Evolutionary conservation across 768 basidiomycete genomes (phyloP).

Genomic region (Amanita pseudoporphyria): DNA sequence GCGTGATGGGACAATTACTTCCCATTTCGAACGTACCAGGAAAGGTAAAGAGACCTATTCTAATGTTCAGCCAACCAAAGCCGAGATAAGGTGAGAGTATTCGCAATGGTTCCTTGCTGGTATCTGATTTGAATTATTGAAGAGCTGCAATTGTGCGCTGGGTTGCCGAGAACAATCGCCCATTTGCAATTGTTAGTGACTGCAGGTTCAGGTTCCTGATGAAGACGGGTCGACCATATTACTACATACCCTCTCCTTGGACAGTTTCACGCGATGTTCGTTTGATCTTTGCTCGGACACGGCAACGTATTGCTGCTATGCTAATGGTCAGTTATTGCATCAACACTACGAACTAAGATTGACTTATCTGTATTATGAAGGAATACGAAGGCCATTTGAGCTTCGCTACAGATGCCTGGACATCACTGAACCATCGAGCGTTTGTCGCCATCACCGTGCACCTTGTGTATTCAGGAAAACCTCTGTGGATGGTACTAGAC

Average conservation of each 20-base stretch:
- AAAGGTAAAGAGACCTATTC: conserved; percentile 13
- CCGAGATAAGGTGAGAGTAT: conserved; percentile 15
- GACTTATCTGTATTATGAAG: background rate
- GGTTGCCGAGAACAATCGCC: conserved; percentile 7
- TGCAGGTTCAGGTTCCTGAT: conserved; percentile 15
- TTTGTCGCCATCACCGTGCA: conserved; percentile 8
- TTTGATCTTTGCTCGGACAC: conserved; percentile 10
- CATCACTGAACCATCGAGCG: conserved; percentile 8
- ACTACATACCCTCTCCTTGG: conserved; percentile 13
- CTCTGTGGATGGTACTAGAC: conserved; percentile 6
- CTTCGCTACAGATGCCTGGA: conserved; percentile 1
- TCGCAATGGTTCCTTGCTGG: background rate
- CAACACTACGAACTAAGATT: background rate
- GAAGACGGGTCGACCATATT: conserved; percentile 16
- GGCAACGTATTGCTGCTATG: conserved; percentile 7
- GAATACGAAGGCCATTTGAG: background rate
- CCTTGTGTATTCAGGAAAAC: background rate
- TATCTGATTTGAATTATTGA: background rate
- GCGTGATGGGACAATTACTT: conserved; percentile 1
- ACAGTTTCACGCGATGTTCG: conserved; percentile 15
- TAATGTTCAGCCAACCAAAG: conserved; percentile 15
- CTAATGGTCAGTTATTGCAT: background rate
- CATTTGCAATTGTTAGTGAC: conserved; percentile 16
- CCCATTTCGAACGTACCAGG: conserved; percentile 2
- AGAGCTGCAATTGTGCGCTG: conserved; percentile 18